These are phyloP conservation scores for Yarrowia galli DNA, from an alignment of 1,139 yeast genomes.

Conservation along the genomic window DNA sequence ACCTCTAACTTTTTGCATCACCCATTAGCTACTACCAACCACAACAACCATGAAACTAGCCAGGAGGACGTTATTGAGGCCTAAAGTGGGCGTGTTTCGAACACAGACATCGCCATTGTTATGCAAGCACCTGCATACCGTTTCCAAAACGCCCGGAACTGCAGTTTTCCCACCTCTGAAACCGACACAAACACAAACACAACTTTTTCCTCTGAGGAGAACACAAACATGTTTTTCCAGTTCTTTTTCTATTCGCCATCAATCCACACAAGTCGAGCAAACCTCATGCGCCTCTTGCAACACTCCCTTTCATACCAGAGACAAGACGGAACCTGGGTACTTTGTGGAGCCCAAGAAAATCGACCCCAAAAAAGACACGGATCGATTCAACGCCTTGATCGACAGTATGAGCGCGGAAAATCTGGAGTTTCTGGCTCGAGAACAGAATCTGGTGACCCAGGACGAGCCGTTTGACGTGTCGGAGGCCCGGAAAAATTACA, in stretches of 20 bases:
- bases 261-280: not conserved
- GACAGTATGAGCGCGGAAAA: conserved; percentile 19
- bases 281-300: conserved; percentile 16
- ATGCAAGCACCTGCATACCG: not conserved
- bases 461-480: conserved; percentile 5
- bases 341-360: conserved; percentile 5
- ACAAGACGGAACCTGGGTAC: not conserved
- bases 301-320: not conserved
- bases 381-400: conserved; percentile 14
- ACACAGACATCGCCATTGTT: not conserved
- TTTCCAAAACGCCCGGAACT: not conserved
- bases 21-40: no score
- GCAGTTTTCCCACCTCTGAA: no score
- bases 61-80: not conserved
- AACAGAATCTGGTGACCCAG: conserved; percentile 3
- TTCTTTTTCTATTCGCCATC: no score
- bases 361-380: not conserved
- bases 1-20: conserved; percentile 16
- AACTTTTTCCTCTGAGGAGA: not conserved
- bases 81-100: conserved; percentile 1
- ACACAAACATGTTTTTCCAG: not conserved
- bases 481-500: conserved; percentile 3
- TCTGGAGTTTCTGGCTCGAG: conserved; percentile 31
- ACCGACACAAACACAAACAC: no score
- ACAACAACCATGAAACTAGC: conserved; percentile 4